Conservation (phyloP, 345 rosid genomes). For the Physaria fendleri region DNA sequence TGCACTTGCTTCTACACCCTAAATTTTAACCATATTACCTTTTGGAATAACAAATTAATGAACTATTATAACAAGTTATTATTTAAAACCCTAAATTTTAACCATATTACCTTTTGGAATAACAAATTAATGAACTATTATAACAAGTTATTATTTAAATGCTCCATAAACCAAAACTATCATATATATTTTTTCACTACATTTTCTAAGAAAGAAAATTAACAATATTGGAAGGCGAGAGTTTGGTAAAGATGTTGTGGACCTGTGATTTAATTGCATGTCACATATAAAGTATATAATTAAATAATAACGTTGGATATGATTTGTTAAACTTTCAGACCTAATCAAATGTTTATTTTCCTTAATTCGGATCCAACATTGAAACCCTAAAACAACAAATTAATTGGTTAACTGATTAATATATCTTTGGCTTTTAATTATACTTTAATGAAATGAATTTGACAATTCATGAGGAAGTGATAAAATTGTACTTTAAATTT, state of each 20-base stretch:
- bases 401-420: constrained; percentile 3
- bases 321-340: constrained; percentile 29
- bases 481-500: background rate
- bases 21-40: background rate
- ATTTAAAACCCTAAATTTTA: constrained; percentile 4
- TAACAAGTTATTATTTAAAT: constrained; percentile 1
- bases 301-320: constrained; percentile 1
- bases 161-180: background rate
- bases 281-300: constrained; percentile 11
- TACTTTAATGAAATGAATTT: background rate
- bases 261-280: constrained; percentile 26
- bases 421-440: background rate
- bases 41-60: constrained; percentile 8
- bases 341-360: constrained; percentile 26
- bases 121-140: background rate
- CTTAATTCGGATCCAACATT: constrained; percentile 21
- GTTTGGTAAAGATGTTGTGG: constrained; percentile 30
- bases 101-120: constrained; percentile 1
- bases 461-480: constrained; percentile 19
- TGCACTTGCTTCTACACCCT: too few relatives aligned
- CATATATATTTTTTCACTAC: too few relatives aligned
- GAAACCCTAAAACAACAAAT: constrained; percentile 19
- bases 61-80: background rate
- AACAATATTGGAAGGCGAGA: background rate
- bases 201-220: background rate